Evolutionary conservation across 1,284 basidiomycete genomes (phyloP).

Genomic region (Cutaneotrichosporon dermatis): DNA sequence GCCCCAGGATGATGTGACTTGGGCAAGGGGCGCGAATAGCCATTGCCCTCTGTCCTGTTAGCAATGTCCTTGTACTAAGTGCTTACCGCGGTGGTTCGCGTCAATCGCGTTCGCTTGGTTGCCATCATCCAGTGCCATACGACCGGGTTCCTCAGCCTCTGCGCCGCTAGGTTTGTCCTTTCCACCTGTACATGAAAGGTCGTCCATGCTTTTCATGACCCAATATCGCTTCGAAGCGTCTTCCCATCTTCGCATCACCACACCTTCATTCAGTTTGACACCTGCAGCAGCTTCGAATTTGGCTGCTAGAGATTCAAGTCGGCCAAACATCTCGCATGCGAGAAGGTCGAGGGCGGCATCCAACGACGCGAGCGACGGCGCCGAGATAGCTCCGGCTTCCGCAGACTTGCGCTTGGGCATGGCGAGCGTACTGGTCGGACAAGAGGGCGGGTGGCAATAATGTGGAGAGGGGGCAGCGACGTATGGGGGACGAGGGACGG

Average conservation of each 20-base stretch:
- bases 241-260: conserved; percentile 38
- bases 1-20: conserved; percentile 32
- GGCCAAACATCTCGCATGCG: conserved; percentile 40
- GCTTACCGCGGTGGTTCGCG: neutral
- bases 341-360: conserved; percentile 45
- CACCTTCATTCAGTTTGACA: conserved; percentile 37
- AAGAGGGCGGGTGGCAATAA: neutral
- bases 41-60: neutral
- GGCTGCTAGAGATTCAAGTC: conserved; percentile 27
- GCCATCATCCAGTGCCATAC: neutral
- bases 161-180: neutral
- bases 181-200: conserved; percentile 27
- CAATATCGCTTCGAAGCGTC: conserved; percentile 43
- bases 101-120: neutral
- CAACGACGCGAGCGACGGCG: conserved; percentile 29
- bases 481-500: too few relatives aligned
- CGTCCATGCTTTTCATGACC: conserved; percentile 45
- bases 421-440: neutral
- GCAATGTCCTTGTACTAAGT: neutral
- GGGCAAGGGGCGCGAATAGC: conserved; percentile 21
- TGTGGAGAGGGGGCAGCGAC: neutral
- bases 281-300: conserved; percentile 41
- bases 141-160: neutral
- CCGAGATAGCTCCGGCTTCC: neutral
- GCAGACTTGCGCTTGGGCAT: conserved; percentile 17